These are phyloP conservation scores for Acacia crassicarpa DNA, from an alignment of 306 rosid genomes.

Conservation along the genomic window DNA sequence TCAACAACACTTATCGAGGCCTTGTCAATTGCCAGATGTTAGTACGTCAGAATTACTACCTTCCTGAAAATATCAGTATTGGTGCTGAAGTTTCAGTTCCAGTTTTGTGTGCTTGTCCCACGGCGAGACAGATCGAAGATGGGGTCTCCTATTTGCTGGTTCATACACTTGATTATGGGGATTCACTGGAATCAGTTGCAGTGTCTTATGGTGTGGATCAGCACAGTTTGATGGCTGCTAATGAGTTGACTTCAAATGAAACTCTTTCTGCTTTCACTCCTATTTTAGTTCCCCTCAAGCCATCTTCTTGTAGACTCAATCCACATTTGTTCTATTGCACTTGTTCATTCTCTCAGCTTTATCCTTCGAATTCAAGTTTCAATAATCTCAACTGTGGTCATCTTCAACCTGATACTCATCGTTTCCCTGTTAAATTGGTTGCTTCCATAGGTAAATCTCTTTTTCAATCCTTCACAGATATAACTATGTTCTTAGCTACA, in stretches of 20 bases:
- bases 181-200: not conserved
- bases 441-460: slow-evolving; percentile 33
- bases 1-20: slow-evolving; percentile 41
- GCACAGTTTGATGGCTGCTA: not conserved
- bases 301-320: slow-evolving; percentile 38
- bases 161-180: not conserved
- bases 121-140: not conserved
- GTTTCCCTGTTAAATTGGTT: slow-evolving; percentile 36
- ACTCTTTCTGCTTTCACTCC: not conserved
- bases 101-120: slow-evolving; percentile 25
- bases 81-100: slow-evolving; percentile 46
- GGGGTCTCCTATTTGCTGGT: slow-evolving; percentile 45
- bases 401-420: slow-evolving; percentile 15
- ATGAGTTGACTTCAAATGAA: not conserved
- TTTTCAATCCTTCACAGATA: not conserved
- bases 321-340: slow-evolving; percentile 43
- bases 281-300: slow-evolving; percentile 12
- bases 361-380: slow-evolving; percentile 3
- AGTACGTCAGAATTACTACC: slow-evolving; percentile 53
- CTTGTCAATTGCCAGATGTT: slow-evolving; percentile 57
- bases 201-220: not conserved
- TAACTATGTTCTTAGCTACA: not conserved
- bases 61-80: slow-evolving; percentile 19
- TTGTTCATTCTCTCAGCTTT: slow-evolving; percentile 25
- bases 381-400: not conserved